Base-by-base conservation (phyloP, 257 asterid genomes). In the Haberlea rhodopensis region DNA sequence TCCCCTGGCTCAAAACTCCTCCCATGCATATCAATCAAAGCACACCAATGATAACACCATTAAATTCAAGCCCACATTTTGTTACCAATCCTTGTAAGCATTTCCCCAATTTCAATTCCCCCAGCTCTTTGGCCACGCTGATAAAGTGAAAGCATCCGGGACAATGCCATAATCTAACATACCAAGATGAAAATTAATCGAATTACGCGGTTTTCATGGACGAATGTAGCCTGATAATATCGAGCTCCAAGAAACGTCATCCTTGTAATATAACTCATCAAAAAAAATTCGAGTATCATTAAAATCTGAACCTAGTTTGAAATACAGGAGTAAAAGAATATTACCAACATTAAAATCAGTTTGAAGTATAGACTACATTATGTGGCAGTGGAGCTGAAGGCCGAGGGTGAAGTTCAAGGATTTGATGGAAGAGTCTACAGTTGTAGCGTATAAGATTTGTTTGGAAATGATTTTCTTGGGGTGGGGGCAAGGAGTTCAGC, bases 11-110 rank as follows among this genome's bases (percentile, higher is more conserved):
- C 61, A 18, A 62, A 55, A 73, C 68, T 82, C 71, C 82, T 82
- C 31, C 97, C 99, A 31, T 92, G 87, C 97, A 92, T 87, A 72
- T 85, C 94, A 56, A 92, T 80, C 76, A 92, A 59, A 63, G 95
- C 80, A n/a, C n/a, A 70, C 96, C 88, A 37, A 66, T 67, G 65
- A 88, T 78, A 53, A 88, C 95, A 68, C 29, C 61, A 66, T 81
- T 82, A 20, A 57, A 57, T 45, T 78, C 83, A 58, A 86, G 79
- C 22, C 91, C 91, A 27, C 80, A 71, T 29, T 57, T 78, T 1
- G 82, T 52, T 22, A 89, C 92, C 26, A 73, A 75, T 53, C 87
- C 88, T 69, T 89, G 96, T 23, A 89, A 76, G 62, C 82, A 73
- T 67, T 60, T 68, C 6, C 95, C 95, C 31, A 84, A 28, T 16